These are phyloP conservation scores for Plasmodium berghei DNA, from an alignment of 169 alveolate species.

Conservation along the genomic window DNA sequence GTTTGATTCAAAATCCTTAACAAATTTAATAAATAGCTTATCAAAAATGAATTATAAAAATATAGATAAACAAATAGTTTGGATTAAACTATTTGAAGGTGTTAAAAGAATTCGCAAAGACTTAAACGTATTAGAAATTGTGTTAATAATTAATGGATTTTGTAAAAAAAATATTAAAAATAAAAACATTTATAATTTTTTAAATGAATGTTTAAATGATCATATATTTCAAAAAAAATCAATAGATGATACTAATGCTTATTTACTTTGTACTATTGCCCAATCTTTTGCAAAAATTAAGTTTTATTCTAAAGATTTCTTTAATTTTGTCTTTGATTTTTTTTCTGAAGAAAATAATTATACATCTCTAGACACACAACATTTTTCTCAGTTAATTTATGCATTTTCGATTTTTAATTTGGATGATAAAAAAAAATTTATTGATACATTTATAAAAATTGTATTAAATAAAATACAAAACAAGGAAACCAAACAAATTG, in stretches of 20 bases:
- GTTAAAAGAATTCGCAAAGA: constrained; percentile 48
- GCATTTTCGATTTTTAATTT: constrained; percentile 24
- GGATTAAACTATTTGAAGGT: constrained; percentile 49
- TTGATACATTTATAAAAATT: constrained; percentile 25
- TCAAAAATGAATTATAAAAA: constrained; percentile 61
- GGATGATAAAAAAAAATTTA: constrained; percentile 15
- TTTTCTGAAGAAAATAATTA: constrained; percentile 50
- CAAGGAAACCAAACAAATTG: background rate
- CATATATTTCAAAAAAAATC: constrained; percentile 44
- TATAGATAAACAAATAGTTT: constrained; percentile 43
- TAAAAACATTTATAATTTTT: constrained; percentile 26
- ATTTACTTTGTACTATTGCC: constrained; percentile 47
- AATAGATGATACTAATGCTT: constrained; percentile 39
- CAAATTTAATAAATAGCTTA: constrained; percentile 53
- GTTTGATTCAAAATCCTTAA: constrained; percentile 62
- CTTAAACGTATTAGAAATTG: constrained; percentile 48
- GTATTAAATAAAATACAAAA: constrained; percentile 20
- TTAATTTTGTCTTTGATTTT: constrained; percentile 20
- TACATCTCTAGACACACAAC: constrained; percentile 61
- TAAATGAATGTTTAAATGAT: constrained; percentile 23
- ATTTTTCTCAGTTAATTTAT: constrained; percentile 68
- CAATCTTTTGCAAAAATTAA: constrained; percentile 46
- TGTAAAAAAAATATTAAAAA: constrained; percentile 60
- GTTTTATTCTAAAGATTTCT: constrained; percentile 34
- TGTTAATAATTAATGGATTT: constrained; percentile 46